Evolutionary conservation across 129 eudicot genomes (phyloP).

Genomic region (Glebionis coronaria): DNA sequence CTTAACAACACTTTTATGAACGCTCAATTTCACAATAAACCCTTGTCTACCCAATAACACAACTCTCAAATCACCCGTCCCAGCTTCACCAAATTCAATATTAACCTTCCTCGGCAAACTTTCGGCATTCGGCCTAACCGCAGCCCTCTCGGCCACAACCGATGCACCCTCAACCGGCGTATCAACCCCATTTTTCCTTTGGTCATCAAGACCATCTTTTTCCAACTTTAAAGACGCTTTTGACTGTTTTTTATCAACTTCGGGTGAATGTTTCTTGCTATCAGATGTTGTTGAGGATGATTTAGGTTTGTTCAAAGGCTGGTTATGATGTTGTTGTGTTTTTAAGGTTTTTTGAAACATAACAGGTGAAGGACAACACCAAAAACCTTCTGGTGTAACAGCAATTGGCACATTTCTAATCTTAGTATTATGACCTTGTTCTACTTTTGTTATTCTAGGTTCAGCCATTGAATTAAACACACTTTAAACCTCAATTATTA

Average conservation of each 20-base stretch:
- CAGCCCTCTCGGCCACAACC: slow-evolving; percentile 33
- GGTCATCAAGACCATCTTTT: slow-evolving; percentile 40
- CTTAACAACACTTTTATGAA: slow-evolving; percentile 61
- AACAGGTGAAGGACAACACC: slow-evolving; percentile 99
- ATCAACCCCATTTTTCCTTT: slow-evolving; percentile 31
- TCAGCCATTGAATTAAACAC: slow-evolving; percentile 59
- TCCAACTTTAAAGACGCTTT: slow-evolving; percentile 37
- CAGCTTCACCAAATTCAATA: slow-evolving; percentile 92
- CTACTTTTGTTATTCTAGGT: slow-evolving; percentile 57
- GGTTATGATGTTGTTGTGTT: slow-evolving; percentile 39
- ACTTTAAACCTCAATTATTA: slow-evolving; percentile 25
- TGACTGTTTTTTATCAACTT: slow-evolving; percentile 45
- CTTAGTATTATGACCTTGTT: slow-evolving; percentile 49
- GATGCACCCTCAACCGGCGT: slow-evolving; percentile 42
- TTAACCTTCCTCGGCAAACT: slow-evolving; percentile 70
- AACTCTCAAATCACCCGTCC: slow-evolving; percentile 85
- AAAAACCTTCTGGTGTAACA: slow-evolving; percentile 95
- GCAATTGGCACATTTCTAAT: slow-evolving; percentile 92
- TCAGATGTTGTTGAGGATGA: slow-evolving; percentile 28
- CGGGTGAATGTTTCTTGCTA: slow-evolving; percentile 61
- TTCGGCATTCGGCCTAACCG: slow-evolving; percentile 44
- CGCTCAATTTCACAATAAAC: slow-evolving; percentile 77
- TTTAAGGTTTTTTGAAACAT: slow-evolving; percentile 79
- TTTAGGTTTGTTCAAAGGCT: slow-evolving; percentile 60
- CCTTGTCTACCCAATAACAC: slow-evolving; percentile 82